Conservation (phyloP, 164 flowering plant species). For the Aristolochia contorta region DNA sequence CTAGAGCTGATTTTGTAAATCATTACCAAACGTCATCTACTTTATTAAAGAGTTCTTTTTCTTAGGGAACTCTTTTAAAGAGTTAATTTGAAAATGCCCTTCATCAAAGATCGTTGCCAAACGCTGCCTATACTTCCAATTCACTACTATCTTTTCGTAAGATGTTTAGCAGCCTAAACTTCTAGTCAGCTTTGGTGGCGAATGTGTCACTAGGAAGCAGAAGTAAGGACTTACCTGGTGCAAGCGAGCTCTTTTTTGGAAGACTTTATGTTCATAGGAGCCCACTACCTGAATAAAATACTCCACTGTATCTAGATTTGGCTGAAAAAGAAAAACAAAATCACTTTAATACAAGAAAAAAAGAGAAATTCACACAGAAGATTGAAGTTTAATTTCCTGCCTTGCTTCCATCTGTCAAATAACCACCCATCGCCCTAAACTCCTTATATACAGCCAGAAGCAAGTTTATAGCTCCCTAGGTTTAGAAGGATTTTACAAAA, state of each 20-base stretch:
- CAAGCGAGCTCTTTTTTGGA: slow-evolving; percentile 79
- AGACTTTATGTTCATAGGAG: slow-evolving; percentile 82
- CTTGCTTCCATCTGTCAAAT: slow-evolving; percentile 76
- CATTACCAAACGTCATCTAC: no score
- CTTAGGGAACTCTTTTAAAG: no score
- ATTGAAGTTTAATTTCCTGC: slow-evolving; percentile 26
- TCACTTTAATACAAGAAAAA: background rate
- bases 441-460: slow-evolving; percentile 87
- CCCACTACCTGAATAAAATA: slow-evolving; percentile 93
- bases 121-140: no score
- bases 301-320: slow-evolving; percentile 68
- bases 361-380: background rate
- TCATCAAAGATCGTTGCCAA: no score
- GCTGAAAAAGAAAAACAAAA: slow-evolving; percentile 29
- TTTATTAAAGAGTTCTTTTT: no score
- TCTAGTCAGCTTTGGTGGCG: background rate
- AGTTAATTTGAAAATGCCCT: no score
- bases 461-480: slow-evolving; percentile 90
- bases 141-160: no score
- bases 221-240: slow-evolving; percentile 48
- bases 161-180: no score
- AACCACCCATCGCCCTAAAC: slow-evolving; percentile 61
- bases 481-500: background rate
- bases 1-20: no score
- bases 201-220: background rate